Percentiles rank a stretch among this genome's conserved stretches.
These are phyloP conservation scores for Venturia aucupariae DNA, from an alignment of 2,329 filamentous ascomycete species.

Conservation along the genomic window DNA sequence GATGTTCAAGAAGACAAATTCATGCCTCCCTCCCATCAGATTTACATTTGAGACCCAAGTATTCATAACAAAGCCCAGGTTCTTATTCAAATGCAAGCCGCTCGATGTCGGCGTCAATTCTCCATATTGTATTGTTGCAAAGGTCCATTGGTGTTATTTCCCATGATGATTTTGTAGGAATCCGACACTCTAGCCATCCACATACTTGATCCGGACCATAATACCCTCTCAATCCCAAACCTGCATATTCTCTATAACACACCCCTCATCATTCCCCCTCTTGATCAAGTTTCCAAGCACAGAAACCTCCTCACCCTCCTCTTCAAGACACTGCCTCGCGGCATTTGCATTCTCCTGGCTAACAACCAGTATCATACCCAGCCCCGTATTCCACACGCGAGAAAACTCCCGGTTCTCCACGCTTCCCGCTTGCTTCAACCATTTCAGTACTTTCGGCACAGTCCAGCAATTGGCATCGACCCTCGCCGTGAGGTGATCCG, in stretches of 20 bases:
- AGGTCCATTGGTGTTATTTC: no score
- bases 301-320: constrained; percentile 14
- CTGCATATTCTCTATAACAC: constrained; percentile 11
- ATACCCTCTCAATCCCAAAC: neutral
- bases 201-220: neutral
- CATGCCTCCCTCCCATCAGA: no score
- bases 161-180: no score
- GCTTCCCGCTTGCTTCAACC: constrained; percentile 68
- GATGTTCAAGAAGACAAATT: no score
- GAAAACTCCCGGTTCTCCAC: constrained; percentile 74
- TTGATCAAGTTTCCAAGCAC: constrained; percentile 11
- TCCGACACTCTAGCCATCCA: no score
- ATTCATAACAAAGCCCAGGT: no score
- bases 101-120: no score
- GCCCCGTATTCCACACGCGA: constrained; percentile 85
- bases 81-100: no score
- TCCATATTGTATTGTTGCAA: no score
- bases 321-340: constrained; percentile 34
- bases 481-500: constrained; percentile 64
- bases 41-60: no score
- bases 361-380: constrained; percentile 90
- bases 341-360: constrained; percentile 52
- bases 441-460: constrained; percentile 70
- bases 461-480: constrained; percentile 71
- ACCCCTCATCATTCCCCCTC: constrained; percentile 8